Percentiles rank a stretch among this genome's conserved stretches.
Conservation (phyloP, 2,329 filamentous ascomycete species). For the Raffaelea deltoideospora region DNA sequence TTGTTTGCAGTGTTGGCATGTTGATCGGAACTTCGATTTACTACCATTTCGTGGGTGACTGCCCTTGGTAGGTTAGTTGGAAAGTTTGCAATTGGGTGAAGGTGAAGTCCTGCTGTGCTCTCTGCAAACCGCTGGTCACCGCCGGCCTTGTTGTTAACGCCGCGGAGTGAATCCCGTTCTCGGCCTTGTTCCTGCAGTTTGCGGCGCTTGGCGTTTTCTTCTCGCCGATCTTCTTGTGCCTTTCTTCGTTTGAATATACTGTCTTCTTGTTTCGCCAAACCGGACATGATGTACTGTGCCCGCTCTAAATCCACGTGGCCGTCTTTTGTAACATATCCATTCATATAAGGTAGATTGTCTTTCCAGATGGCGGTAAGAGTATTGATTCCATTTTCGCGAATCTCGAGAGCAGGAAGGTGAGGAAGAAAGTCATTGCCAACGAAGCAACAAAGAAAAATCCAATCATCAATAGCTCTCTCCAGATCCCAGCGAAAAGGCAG, state of each 20-base stretch:
- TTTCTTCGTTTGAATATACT: conserved; percentile 81
- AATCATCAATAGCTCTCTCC: conserved; percentile 88
- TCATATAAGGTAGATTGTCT: conserved; percentile 81
- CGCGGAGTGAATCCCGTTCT: too few species aligned
- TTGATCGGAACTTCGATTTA: conserved; percentile 52
- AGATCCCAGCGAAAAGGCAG: conserved; percentile 84
- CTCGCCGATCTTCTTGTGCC: conserved; percentile 69
- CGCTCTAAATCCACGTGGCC: conserved; percentile 76
- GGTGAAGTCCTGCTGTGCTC: conserved; percentile 8
- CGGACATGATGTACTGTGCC: conserved; percentile 76
- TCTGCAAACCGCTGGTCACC: conserved; percentile 9
- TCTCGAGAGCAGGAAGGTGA: conserved; percentile 92
- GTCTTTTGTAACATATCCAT: conserved; percentile 91
- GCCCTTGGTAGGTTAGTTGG: conserved; percentile 36
- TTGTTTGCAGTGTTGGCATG: conserved; percentile 77
- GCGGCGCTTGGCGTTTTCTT: conserved; percentile 64
- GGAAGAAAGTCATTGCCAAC: conserved; percentile 97
- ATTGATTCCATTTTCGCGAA: conserved; percentile 93
- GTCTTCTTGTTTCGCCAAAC: conserved; percentile 84
- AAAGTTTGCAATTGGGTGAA: conserved; percentile 29
- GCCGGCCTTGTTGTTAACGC: conserved; percentile 1
- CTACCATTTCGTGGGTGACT: conserved; percentile 77
- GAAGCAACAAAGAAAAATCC: conserved; percentile 99
- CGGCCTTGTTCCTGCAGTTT: conserved; percentile 47
- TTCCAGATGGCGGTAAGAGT: conserved; percentile 95